Evolutionary conservation across 2,329 filamentous ascomycete species (phyloP).

Genomic region (Claviceps fusiformis): DNA sequence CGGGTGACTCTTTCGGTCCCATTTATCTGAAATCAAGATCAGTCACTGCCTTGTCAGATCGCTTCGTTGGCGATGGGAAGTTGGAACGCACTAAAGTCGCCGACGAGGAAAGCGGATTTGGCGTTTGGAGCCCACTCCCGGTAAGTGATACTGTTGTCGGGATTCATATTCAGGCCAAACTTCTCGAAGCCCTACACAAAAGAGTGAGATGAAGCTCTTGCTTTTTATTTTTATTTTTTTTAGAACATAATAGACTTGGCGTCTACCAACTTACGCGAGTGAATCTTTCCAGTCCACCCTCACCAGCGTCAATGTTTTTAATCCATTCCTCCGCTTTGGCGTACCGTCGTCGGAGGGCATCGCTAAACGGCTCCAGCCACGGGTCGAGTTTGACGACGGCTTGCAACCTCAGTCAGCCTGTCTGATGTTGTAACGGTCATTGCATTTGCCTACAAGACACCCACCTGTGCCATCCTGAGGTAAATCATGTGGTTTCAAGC

Average conservation of each 20-base stretch:
- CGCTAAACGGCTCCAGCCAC: slow-evolving; percentile 76
- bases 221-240: too few relatives aligned
- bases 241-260: slow-evolving; percentile 1
- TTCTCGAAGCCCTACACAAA: slow-evolving; percentile 61
- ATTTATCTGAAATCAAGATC: slow-evolving; percentile 47
- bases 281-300: slow-evolving; percentile 87
- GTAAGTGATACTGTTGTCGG: slow-evolving; percentile 77
- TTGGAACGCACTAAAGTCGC: slow-evolving; percentile 69
- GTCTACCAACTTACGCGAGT: slow-evolving; percentile 45
- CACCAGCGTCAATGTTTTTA: slow-evolving; percentile 62
- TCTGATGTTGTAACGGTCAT: background rate
- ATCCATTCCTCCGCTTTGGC: slow-evolving; percentile 77
- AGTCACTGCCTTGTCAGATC: slow-evolving; percentile 14
- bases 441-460: slow-evolving; percentile 8
- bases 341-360: slow-evolving; percentile 62
- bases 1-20: slow-evolving; percentile 69
- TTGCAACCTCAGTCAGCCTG: slow-evolving; percentile 30
- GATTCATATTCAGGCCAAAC: slow-evolving; percentile 71
- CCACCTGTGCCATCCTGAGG: slow-evolving; percentile 62
- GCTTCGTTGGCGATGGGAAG: slow-evolving; percentile 1
- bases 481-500: slow-evolving; percentile 33
- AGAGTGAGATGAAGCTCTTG: background rate
- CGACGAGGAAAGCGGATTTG: slow-evolving; percentile 68
- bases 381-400: slow-evolving; percentile 75
- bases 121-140: slow-evolving; percentile 96